A percentile compares a stretch with the other conserved stretches of the same genome.
phyloP scores from a whole-genome alignment of 2,329 filamentous ascomycete species.

The Alternaria gansuensis region DNA sequence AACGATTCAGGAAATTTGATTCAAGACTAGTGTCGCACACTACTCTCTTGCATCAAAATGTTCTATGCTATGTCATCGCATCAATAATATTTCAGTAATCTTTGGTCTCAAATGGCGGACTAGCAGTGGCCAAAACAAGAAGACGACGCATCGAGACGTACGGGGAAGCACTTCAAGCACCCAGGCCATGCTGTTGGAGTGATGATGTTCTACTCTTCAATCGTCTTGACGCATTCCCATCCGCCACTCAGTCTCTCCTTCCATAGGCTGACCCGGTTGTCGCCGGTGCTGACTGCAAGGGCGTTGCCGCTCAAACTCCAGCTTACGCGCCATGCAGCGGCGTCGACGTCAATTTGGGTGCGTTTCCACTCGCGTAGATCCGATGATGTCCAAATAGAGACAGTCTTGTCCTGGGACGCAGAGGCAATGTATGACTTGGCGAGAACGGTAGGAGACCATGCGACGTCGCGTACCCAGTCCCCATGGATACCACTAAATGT shows the following conservation, averaged over 20 bases:
- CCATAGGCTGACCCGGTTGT: constrained; percentile 98
- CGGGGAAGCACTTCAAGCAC: neutral
- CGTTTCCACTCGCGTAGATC: constrained; percentile 74
- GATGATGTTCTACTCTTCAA: constrained; percentile 74
- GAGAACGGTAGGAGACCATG: constrained; percentile 94
- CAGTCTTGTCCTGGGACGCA: constrained; percentile 95
- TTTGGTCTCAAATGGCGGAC: no score
- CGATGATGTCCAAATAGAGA: constrained; percentile 86
- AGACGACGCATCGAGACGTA: no score
- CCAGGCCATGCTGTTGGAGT: neutral
- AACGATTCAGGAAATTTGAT: neutral
- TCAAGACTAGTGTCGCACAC: neutral
- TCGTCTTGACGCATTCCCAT: constrained; percentile 97
- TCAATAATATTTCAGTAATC: neutral
- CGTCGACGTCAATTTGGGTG: constrained; percentile 87
- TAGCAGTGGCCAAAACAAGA: no score
- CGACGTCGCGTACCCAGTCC: constrained; percentile 97
- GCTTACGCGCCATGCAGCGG: constrained; percentile 92
- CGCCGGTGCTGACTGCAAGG: constrained; percentile 87
- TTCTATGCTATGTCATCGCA: neutral
- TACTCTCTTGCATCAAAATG: neutral
- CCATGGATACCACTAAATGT: constrained; percentile 76
- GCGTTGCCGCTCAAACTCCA: constrained; percentile 98
- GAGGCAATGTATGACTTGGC: constrained; percentile 97
- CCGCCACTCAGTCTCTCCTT: constrained; percentile 97